Conservation (phyloP, 2,329 filamentous ascomycete genomes). For the Penicillium sp. region DNA sequence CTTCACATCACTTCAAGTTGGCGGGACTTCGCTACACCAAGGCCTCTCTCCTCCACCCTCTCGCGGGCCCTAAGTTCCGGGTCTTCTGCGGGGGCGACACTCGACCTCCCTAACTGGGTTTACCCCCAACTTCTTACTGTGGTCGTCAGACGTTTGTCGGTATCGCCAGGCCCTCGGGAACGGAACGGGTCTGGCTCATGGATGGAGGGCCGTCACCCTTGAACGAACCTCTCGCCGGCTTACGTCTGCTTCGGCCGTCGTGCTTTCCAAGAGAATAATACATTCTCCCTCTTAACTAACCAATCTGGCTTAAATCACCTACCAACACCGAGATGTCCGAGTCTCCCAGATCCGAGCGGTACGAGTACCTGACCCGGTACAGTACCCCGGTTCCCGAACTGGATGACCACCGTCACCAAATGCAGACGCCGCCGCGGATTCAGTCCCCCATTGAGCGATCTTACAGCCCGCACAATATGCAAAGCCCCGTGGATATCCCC, state of each 20-base stretch:
- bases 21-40: constrained; percentile 74
- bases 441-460: constrained; percentile 41
- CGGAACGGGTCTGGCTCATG: constrained; percentile 45
- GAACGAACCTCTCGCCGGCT: constrained; percentile 30
- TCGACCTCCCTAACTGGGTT: constrained; percentile 90
- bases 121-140: constrained; percentile 33
- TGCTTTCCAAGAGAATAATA: constrained; percentile 21
- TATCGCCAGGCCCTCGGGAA: constrained; percentile 43
- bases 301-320: constrained; percentile 19
- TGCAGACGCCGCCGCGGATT: constrained; percentile 38
- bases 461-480: constrained; percentile 38
- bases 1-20: constrained; percentile 72
- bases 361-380: constrained; percentile 60
- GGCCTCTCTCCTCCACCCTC: constrained; percentile 79
- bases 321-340: constrained; percentile 46
- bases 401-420: constrained; percentile 74
- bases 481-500: constrained; percentile 49
- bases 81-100: constrained; percentile 96
- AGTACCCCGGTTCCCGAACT: constrained; percentile 67
- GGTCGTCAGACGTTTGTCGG: constrained; percentile 38
- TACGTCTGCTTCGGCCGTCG: constrained; percentile 26
- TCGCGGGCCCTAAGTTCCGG: constrained; percentile 89
- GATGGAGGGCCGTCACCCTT: constrained; percentile 35
- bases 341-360: constrained; percentile 65
- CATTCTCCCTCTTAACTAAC: constrained; percentile 8